Percentiles rank a stretch among this genome's conserved stretches.
These are phyloP conservation scores for Boletus semigastroideus DNA, from an alignment of 1,284 basidiomycete genomes.

Conservation along the genomic window DNA sequence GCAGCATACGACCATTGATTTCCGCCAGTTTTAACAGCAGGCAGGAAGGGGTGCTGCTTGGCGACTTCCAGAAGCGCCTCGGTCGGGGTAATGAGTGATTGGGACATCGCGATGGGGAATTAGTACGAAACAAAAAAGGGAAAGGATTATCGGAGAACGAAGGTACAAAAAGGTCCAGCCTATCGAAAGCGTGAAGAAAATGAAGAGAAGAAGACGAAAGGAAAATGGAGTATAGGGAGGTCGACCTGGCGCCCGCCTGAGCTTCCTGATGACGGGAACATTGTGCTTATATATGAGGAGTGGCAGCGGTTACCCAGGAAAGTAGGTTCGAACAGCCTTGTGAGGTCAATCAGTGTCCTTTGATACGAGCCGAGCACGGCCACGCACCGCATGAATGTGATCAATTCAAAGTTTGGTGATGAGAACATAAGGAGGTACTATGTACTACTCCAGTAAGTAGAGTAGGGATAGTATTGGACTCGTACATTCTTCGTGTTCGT, in stretches of 20 bases:
- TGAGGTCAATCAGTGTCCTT: not conserved
- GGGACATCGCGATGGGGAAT: constrained; percentile 9
- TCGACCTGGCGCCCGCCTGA: constrained; percentile 12
- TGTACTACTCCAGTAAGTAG: too few species aligned
- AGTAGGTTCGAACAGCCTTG: constrained; percentile 5
- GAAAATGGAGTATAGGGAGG: constrained; percentile 1
- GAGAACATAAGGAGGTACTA: not conserved
- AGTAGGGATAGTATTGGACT: too few species aligned
- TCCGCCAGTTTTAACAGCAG: constrained; percentile 20
- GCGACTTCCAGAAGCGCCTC: constrained; percentile 33
- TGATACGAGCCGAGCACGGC: not conserved
- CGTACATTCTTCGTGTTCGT: too few species aligned
- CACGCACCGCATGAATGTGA: not conserved
- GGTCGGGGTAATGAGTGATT: constrained; percentile 25
- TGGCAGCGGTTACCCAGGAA: not conserved
- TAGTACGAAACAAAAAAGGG: constrained; percentile 2
- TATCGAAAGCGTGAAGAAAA: not conserved
- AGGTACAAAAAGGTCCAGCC: constrained; percentile 17
- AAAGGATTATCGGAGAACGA: not conserved
- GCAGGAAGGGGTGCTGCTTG: constrained; percentile 24
- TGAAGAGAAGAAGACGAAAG: constrained; percentile 3
- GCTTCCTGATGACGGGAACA: not conserved
- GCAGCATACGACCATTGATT: constrained; percentile 31
- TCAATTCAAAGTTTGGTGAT: not conserved
- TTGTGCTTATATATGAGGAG: constrained; percentile 12